Base-by-base conservation (phyloP, 2,329 filamentous ascomycete genomes). In the Arachnomyces sp. region DNA sequence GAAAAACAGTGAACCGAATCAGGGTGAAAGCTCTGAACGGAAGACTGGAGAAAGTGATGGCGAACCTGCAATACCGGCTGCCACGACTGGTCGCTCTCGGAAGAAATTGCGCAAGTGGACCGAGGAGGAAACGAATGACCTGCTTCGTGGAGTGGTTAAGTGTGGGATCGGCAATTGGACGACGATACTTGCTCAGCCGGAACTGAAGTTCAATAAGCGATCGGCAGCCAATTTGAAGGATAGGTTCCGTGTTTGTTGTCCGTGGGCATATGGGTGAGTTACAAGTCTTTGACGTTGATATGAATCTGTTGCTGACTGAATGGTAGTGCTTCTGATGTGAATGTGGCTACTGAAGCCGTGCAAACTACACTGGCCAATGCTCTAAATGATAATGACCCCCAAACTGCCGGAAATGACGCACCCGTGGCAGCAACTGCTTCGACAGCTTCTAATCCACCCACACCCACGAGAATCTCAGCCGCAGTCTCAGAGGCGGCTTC, bases 131-230 rank as follows among this genome's bases (percentile, higher is more conserved):
- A 81, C 77, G 1, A 66, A 65, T 18, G 66, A 74, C 46, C 55
- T 82, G 17, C 61, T 81, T 9, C 63, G 69, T 42, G 78, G 78
- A 0, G 78, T 80, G 7, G 67, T 72, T 29, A 73, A 69, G 45
- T 79, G 75, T 50, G 78, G 78, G 2, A 75, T 80, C 44, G 78
- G 78, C 3, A 78, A 71, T 46, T 82, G 78, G 78, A 81, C 77
- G 41, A 72, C 72, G 47, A 81, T 82, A 13, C 54, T 80, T 17
- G 65, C 73, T 3, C 72, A 75, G 47, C 56, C 71, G 12, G 73
- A 78, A 28, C 73, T 76, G 43, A 62, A 61, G 3, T 82, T 82
- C 52, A 67, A 76, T 44, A 65, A 70, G 8, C 66, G 78, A 18
- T 78, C 71, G n/a, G 71, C 77, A 7, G 70, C 78, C 16, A 78